Base-by-base conservation (phyloP, 2,329 filamentous ascomycete species). In the Cladorrhinum sp. region DNA sequence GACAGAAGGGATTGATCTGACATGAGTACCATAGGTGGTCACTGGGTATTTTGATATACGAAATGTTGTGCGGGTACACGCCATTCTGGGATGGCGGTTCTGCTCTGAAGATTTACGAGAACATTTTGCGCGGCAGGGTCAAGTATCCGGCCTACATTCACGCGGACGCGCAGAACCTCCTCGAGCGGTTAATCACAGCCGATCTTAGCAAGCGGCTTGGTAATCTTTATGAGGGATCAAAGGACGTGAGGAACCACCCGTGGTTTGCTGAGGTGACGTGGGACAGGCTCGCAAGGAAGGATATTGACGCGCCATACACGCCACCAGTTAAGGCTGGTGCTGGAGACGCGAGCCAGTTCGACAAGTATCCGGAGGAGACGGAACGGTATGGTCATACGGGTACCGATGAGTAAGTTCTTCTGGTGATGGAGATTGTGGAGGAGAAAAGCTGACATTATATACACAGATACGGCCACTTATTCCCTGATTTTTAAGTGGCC, bases 61-160 rank as follows among this genome's bases (percentile, higher is more conserved):
- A 99, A 82, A 99, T 99, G 95, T 85, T 99, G 39, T 98, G 95
- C 73, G 95, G 95, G 26, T 99, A 97, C 77, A 99, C 95, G 4
- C 95, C 95, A 4, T 99, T 99, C 80, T 99, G 95, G 94, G 95
- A 99, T 75, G 91, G 91, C 70, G 95, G 94, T 59, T 96, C 92
- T 50, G 94, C 95, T 2, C 96, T 99, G 86, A 97, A 96, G 78
- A 99, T 99, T 72, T 99, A 99, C 79, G 95, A 99, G 80, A 99
- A 99, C 75, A 99, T 99, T 71, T 85, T 99, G 66, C 93, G 92
- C 72, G 95, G 94, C 62, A 89, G 90, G 70, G 91, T 99, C 76
- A 98, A 97, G 78, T 99, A 98, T 74, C 95, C 95, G 58, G 89
- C 91, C 5, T 99, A 98, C 74, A 91, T 99, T 70, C 92, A 98